Base-by-base conservation (phyloP, 108 stramenopile genomes). In the Skeletonema tropicum region DNA sequence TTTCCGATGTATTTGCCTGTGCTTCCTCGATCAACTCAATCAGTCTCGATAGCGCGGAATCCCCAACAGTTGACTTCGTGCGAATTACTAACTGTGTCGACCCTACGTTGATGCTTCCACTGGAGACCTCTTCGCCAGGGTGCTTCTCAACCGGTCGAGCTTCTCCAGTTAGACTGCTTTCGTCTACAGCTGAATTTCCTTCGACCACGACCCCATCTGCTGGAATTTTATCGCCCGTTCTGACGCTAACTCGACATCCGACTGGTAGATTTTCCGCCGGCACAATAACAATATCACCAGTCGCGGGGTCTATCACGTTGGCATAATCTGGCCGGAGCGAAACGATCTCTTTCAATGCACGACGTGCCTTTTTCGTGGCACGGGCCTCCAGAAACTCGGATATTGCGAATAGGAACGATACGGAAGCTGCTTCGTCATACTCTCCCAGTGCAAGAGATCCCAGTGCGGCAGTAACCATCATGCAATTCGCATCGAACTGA, bases 141-240 rank as follows among this genome's bases (percentile, higher is more conserved):
- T 32, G 64, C 74, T 97, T 97, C 3, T 69, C 68, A 0, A 96
- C 85, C 17, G 95, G 95, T 38, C 73, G 31, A 2, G 94, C 74
- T 83, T 98, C 96, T 32, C 97, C 98, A 12, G 95, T 98, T 31
- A 98, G 85, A 70, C 90, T 92, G 26, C 93, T 93, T 87, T 98
- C 98, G 79, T 98, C 97, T n/a, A 97, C 85, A 8, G 84, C 65
- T 6, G 87, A 90, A 6, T 71, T 75, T 23, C 98, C 98, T 52
- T 90, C 87, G 6, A 96, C 64, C 21, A 99, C 88, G 14, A 90
- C 71, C 8, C 97, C 98, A 73, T 99, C 99, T 10, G 92, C 90
- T 0, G 97, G 96, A 30, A 99, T 84, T 73, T 97, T 96, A 61
- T 97, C 96, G 19, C 98, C 97, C 14, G 96, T 94, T 32, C 88